A percentile compares a stretch with the other conserved stretches of the same genome.
Evolutionary conservation across 2,329 filamentous ascomycete genomes (phyloP).

Genomic region (Trichocomaceae sp.): DNA sequence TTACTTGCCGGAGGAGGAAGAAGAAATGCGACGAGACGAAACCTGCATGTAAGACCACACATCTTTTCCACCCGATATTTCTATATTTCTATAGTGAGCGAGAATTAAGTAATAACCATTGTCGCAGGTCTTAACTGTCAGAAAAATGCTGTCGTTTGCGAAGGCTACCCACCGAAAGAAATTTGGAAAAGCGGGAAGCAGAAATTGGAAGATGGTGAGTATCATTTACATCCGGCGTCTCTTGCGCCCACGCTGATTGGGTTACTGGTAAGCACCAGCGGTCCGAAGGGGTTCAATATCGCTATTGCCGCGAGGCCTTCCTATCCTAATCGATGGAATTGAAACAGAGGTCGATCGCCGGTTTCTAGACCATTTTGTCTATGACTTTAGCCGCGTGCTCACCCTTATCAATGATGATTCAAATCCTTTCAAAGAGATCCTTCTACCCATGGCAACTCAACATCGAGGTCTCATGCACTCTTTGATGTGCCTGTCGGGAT

Average conservation of each 20-base stretch:
- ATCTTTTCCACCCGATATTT: background rate
- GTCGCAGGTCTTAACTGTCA: slow-evolving; percentile 62
- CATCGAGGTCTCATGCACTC: slow-evolving; percentile 86
- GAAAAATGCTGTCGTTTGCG: slow-evolving; percentile 87
- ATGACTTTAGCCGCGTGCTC: slow-evolving; percentile 69
- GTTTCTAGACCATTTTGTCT: slow-evolving; percentile 78
- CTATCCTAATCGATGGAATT: slow-evolving; percentile 67
- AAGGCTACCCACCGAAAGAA: slow-evolving; percentile 80
- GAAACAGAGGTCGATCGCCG: slow-evolving; percentile 72
- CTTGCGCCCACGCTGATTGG: background rate
- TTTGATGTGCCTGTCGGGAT: slow-evolving; percentile 73
- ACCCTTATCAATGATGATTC: slow-evolving; percentile 73
- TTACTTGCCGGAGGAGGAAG: slow-evolving; percentile 54
- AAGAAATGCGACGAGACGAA: slow-evolving; percentile 51
- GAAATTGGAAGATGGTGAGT: slow-evolving; percentile 57
- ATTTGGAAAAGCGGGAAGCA: slow-evolving; percentile 83
- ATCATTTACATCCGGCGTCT: background rate
- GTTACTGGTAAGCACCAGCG: slow-evolving; percentile 17
- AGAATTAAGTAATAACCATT: background rate
- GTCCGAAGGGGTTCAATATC: slow-evolving; percentile 28
- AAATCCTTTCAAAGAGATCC: slow-evolving; percentile 78
- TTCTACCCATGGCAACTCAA: slow-evolving; percentile 72
- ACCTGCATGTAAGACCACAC: slow-evolving; percentile 32
- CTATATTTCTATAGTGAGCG: background rate
- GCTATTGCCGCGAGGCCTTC: slow-evolving; percentile 41